These are phyloP conservation scores for Suillus ampliporus DNA, from an alignment of 768 basidiomycete genomes.

Conservation along the genomic window DNA sequence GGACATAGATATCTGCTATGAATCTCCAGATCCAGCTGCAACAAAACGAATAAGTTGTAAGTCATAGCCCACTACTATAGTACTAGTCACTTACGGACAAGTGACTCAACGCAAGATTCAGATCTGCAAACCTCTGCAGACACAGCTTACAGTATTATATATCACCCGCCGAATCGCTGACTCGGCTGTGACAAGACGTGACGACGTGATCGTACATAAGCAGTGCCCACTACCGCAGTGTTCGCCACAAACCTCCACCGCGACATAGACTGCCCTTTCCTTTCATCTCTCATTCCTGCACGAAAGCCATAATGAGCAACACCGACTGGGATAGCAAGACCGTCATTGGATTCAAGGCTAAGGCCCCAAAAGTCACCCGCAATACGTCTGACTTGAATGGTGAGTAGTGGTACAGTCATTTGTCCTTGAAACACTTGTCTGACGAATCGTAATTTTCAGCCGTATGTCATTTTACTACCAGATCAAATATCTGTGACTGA, in stretches of 20 bases:
- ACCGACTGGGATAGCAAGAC: constrained; percentile 72
- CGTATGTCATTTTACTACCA: constrained; percentile 45
- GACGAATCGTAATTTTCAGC: constrained; percentile 43
- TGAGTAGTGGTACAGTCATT: constrained; percentile 26
- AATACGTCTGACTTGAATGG: constrained; percentile 63
- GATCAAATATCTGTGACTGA: constrained; percentile 14
- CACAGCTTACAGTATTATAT: too few species aligned
- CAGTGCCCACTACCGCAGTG: neutral
- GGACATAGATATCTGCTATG: neutral
- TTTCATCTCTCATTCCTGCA: neutral
- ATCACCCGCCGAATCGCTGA: neutral
- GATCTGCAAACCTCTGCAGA: too few species aligned
- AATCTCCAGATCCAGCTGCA: neutral
- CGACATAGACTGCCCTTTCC: neutral
- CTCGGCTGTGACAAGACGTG: constrained; percentile 1
- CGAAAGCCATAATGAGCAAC: constrained; percentile 48
- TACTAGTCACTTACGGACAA: neutral
- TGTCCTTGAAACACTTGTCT: constrained; percentile 14
- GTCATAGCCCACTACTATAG: neutral
- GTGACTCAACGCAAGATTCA: neutral
- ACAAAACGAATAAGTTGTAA: neutral
- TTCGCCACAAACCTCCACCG: neutral
- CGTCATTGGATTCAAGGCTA: constrained; percentile 75
- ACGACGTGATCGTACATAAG: constrained; percentile 5
- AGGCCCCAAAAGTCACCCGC: constrained; percentile 66